Base-by-base conservation (phyloP, 2,329 filamentous ascomycete species). In the Diaporthe helianthi region DNA sequence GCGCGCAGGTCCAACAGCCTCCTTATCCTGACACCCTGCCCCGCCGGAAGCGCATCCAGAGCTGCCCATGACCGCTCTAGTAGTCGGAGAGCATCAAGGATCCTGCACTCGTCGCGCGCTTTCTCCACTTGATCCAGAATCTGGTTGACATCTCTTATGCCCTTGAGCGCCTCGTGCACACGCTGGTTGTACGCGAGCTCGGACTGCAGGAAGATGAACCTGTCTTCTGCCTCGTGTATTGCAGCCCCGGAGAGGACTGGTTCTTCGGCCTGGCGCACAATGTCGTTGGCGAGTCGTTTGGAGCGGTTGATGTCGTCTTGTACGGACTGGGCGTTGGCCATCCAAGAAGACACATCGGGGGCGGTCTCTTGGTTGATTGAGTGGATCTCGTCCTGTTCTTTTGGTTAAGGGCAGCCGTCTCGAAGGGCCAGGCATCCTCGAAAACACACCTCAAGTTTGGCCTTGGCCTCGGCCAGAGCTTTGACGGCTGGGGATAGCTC, bases 291-390 rank as follows among this genome's bases (percentile, higher is more conserved):
- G 44, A 94, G 90, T 19, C 88, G 86, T 75, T 93, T 91, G 29
- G 93, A 95, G 55, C 89, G 87, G 75, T 93, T 89, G 73, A 98
- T 95, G 76, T 98, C 95, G 71, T 90, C 87, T 78, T 97, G 93
- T 9, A 98, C 87, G 65, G 90, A 89, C 79, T 93, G 93, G 58
- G 94, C 93, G 78, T 96, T 93, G 64, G 85, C 82, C 68, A 97
- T 92, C 95, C 95, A 98, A 64, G 90, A 87, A 76, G 93, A 92
- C 63, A 97, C 91, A 75, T 97, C 92, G 47, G 90, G 87, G 68
- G 90, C 92, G 22, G 90, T 92, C 73, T 93, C 89, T 76, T 89
- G 87, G 79, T 94, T 97, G 71, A 96, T 88, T 26, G 83, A 79
- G 73, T 90, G 91, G 69, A 98, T 91, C 75, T 97, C 90, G 70